Evolutionary conservation across 257 asterid genomes (phyloP).

Genomic region (Orobanche coerulescens): DNA sequence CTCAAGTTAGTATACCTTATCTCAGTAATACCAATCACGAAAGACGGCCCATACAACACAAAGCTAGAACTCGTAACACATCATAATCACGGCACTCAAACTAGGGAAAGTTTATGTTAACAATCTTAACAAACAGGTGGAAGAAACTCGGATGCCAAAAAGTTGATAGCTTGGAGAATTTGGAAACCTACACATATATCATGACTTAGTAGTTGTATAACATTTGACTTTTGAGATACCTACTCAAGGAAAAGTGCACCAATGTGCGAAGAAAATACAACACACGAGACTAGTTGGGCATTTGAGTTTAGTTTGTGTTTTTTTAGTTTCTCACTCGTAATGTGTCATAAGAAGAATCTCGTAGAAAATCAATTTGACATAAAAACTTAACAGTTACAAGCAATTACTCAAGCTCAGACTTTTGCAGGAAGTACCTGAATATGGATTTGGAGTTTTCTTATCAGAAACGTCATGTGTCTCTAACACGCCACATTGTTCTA

Average conservation of each 20-base stretch:
- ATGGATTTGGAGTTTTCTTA: conserved; percentile 88
- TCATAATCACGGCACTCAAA: too few species aligned
- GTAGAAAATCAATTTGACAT: conserved; percentile 5
- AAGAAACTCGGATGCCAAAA: too few species aligned
- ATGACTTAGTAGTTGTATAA: too few species aligned
- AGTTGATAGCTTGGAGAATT: too few species aligned
- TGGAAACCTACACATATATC: too few species aligned
- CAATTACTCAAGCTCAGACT: neutral
- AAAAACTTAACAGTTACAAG: conserved; percentile 6
- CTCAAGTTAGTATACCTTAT: neutral
- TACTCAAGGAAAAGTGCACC: conserved; percentile 4
- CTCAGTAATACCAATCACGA: neutral
- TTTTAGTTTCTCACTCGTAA: neutral
- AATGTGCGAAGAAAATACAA: neutral
- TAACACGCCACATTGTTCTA: conserved; percentile 91
- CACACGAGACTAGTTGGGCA: neutral
- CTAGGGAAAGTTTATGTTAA: too few species aligned
- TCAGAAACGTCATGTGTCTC: conserved; percentile 99
- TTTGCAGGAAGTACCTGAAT: conserved; percentile 53
- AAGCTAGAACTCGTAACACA: too few species aligned
- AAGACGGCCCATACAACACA: too few species aligned
- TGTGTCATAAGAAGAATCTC: neutral
- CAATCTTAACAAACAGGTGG: too few species aligned
- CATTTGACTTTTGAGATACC: conserved; percentile 5
- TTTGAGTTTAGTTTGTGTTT: conserved; percentile 11